These are phyloP conservation scores for Euphrasia arctica DNA, from an alignment of 305 asterid species.

Conservation along the genomic window DNA sequence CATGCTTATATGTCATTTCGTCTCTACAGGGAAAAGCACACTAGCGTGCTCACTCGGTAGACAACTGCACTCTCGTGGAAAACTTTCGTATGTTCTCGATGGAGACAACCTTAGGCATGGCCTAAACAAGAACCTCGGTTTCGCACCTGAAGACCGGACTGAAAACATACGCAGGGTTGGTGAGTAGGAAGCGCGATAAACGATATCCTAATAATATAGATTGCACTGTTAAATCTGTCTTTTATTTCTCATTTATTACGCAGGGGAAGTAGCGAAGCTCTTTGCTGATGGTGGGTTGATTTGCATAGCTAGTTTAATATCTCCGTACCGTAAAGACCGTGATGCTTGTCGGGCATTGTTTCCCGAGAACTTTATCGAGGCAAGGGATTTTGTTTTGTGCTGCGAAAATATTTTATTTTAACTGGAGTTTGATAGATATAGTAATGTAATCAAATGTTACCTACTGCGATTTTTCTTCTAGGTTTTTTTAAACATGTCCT, in stretches of 20 bases:
- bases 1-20: not conserved
- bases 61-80: constrained; percentile 77
- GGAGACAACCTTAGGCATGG: constrained; percentile 98
- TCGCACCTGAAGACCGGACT: constrained; percentile 75
- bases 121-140: constrained; percentile 83
- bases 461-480: constrained; percentile 22
- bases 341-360: constrained; percentile 83
- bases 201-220: not conserved
- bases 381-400: constrained; percentile 27
- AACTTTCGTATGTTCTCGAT: constrained; percentile 88
- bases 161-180: constrained; percentile 95
- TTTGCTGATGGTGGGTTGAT: constrained; percentile 97
- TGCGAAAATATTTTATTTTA: constrained; percentile 9
- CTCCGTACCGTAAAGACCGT: constrained; percentile 95
- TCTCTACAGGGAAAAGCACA: constrained; percentile 74
- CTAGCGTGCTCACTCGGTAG: constrained; percentile 88
- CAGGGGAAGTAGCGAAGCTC: constrained; percentile 96
- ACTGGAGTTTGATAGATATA: constrained; percentile 7
- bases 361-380: constrained; percentile 79
- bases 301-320: constrained; percentile 93
- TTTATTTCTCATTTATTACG: constrained; percentile 14
- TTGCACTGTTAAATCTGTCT: not conserved
- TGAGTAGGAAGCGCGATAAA: constrained; percentile 30
- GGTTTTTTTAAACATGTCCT: constrained; percentile 93
- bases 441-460: constrained; percentile 1